Evolutionary conservation across 2,329 filamentous ascomycete species (phyloP), one percentile per base, ranked within the genome.

Genomic region (Neofusicoccum parvum): DNA sequence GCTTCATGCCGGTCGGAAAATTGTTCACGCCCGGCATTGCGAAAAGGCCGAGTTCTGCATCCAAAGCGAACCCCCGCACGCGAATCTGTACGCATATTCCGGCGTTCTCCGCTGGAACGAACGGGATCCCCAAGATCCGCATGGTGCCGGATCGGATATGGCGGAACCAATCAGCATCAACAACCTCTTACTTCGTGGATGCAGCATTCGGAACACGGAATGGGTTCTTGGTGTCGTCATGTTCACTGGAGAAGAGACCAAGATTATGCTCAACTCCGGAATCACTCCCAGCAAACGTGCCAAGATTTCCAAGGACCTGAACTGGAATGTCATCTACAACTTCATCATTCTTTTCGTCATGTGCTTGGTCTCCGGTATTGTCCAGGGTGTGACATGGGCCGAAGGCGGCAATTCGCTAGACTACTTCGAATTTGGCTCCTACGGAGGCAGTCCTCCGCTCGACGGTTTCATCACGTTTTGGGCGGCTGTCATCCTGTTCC

Each of bases 251-350:
- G 89, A 94, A 74, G 94, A 99, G 76, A 97, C 94, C 39, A 99
- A 98, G 81, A 98, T 97, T 76, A 99, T 99, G 95, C 91, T 97
- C 82, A 99, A 99, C 76, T 92, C 95, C 34, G 95, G 95, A 67
- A 90, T 94, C 68, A 99, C 95, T 1, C 95, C 96, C 12, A 96
- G 88, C 76, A 99, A 99, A 82, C 91, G 94, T 68, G 88, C 95
- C 43, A 89, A 92, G 70, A 94, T 99, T 72, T 92, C 94, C 62
- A 90, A 92, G 68, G 94, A 97, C 76, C 86, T 99, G 71, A 99
- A 99, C 81, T 96, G 92, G 86, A 97, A 97, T 78, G 94, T 99
- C 77, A 86, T 98, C 67, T 96, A 94, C 85, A 99, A 99, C 79
- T 98, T 99, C 75, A 83, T 91, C 72, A 88, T 99, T 70, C 86